These are phyloP conservation scores for Eragrostis nindensis DNA, from an alignment of 176 grass and related monocot genomes.

Conservation along the genomic window DNA sequence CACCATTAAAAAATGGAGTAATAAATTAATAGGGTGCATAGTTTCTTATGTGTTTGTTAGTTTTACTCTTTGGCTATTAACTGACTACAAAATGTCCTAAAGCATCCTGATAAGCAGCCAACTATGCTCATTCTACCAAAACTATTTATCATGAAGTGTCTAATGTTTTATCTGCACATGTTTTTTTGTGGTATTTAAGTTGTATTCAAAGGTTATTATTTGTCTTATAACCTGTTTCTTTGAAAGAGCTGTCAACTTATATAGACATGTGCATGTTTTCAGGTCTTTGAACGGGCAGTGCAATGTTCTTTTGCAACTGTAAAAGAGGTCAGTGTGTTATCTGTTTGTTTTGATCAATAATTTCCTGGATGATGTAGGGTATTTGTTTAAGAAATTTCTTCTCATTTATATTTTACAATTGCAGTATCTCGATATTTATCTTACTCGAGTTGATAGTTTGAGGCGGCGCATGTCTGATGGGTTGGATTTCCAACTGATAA, in stretches of 20 bases:
- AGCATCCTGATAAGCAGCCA: slow-evolving; percentile 25
- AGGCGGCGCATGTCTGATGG: slow-evolving; percentile 72
- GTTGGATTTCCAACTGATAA: slow-evolving; percentile 79
- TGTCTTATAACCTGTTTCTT: not conserved
- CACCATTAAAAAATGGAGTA: not conserved
- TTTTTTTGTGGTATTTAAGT: slow-evolving; percentile 12
- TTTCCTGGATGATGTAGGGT: slow-evolving; percentile 14
- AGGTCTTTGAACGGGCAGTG: slow-evolving; percentile 90
- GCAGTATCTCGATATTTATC: slow-evolving; percentile 92
- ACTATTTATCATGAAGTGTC: slow-evolving; percentile 15
- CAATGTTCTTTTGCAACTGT: slow-evolving; percentile 69
- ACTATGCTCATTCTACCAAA: not conserved
- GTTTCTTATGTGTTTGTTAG: not conserved
- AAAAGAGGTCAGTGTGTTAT: slow-evolving; percentile 70
- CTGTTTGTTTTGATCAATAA: slow-evolving; percentile 18
- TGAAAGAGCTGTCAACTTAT: slow-evolving; percentile 26
- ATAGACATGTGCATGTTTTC: slow-evolving; percentile 39
- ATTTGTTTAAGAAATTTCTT: slow-evolving; percentile 32
- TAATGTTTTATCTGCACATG: slow-evolving; percentile 39
- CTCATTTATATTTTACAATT: slow-evolving; percentile 38
- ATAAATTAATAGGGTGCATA: not conserved
- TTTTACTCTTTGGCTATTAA: not conserved
- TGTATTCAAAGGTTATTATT: slow-evolving; percentile 29
- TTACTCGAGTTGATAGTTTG: slow-evolving; percentile 90
- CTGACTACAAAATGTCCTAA: slow-evolving; percentile 25